Evolutionary conservation across 805 yeast species (phyloP).

Genomic region (Candida golubevii): DNA sequence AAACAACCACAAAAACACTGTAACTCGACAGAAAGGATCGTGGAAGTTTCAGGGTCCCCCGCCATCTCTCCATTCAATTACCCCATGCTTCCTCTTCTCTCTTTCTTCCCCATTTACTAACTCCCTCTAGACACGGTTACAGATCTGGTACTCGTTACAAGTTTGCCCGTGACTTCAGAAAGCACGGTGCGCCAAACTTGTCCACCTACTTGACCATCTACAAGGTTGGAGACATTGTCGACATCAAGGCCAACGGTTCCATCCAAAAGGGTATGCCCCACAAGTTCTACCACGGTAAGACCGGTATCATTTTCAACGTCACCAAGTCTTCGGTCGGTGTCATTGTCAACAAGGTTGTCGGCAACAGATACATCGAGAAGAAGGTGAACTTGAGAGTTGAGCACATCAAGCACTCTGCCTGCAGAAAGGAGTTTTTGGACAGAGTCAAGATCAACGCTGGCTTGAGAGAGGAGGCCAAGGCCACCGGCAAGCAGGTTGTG

Average conservation of each 20-base stretch:
- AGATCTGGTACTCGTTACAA: slow-evolving; percentile 99
- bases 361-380: slow-evolving; percentile 98
- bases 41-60: neutral
- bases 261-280: slow-evolving; percentile 99
- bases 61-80: neutral
- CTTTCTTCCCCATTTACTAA: neutral
- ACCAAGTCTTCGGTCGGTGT: slow-evolving; percentile 99
- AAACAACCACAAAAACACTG: no score
- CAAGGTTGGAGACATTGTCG: slow-evolving; percentile 99
- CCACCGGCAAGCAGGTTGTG: slow-evolving; percentile 81
- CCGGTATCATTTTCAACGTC: slow-evolving; percentile 98
- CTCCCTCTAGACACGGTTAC: slow-evolving; percentile 76
- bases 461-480: slow-evolving; percentile 90
- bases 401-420: slow-evolving; percentile 99
- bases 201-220: slow-evolving; percentile 96
- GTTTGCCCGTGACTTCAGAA: slow-evolving; percentile 99
- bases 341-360: slow-evolving; percentile 96
- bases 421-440: slow-evolving; percentile 98
- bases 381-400: slow-evolving; percentile 98
- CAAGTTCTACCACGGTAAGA: slow-evolving; percentile 99
- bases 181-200: slow-evolving; percentile 91
- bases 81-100: neutral
- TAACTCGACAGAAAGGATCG: no score
- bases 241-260: slow-evolving; percentile 98
- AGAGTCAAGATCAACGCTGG: slow-evolving; percentile 98